Evolutionary conservation across 1,284 basidiomycete genomes (phyloP).

Genomic region (Cutaneotrichosporon sp.): DNA sequence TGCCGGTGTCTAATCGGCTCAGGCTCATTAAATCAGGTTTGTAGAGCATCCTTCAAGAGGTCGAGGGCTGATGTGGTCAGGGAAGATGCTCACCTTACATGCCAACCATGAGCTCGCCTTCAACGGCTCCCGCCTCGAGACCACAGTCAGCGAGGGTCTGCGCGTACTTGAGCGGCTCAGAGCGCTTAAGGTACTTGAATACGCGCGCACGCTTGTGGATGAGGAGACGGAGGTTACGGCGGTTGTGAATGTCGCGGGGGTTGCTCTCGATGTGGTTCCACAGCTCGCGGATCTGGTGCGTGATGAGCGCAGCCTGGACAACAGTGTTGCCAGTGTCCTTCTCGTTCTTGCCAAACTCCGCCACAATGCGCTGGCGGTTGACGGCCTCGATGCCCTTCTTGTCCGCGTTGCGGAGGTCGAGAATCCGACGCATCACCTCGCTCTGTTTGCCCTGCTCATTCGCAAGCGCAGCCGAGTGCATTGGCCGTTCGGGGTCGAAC

Average conservation of each 20-base stretch:
- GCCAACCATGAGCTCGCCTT: conserved; percentile 72
- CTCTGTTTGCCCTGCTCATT: conserved; percentile 58
- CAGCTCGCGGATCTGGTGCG: conserved; percentile 76
- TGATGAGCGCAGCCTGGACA: conserved; percentile 85
- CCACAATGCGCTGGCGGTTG: conserved; percentile 74
- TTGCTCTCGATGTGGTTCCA: conserved; percentile 65
- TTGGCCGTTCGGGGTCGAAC: conserved; percentile 19
- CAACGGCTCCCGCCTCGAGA: conserved; percentile 71
- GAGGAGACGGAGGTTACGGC: conserved; percentile 65
- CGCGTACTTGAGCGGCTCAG: conserved; percentile 68
- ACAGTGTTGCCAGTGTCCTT: conserved; percentile 72
- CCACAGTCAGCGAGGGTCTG: conserved; percentile 67
- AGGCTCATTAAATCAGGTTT: conserved; percentile 51
- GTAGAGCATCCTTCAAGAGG: conserved; percentile 37
- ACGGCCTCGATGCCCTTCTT: conserved; percentile 77
- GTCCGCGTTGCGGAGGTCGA: conserved; percentile 83
- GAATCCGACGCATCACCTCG: conserved; percentile 61
- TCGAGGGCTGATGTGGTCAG: background rate
- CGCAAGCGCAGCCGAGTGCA: conserved; percentile 5
- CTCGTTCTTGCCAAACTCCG: conserved; percentile 60
- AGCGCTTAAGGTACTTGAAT: conserved; percentile 70
- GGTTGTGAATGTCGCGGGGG: conserved; percentile 73
- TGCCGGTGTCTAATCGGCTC: conserved; percentile 23
- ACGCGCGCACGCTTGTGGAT: conserved; percentile 79
- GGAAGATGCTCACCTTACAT: conserved; percentile 17